Evolutionary conservation across 371 early-diverging fungal species (phyloP), one percentile per base, ranked within the genome.

Genomic region (Mucor circinelloides): DNA sequence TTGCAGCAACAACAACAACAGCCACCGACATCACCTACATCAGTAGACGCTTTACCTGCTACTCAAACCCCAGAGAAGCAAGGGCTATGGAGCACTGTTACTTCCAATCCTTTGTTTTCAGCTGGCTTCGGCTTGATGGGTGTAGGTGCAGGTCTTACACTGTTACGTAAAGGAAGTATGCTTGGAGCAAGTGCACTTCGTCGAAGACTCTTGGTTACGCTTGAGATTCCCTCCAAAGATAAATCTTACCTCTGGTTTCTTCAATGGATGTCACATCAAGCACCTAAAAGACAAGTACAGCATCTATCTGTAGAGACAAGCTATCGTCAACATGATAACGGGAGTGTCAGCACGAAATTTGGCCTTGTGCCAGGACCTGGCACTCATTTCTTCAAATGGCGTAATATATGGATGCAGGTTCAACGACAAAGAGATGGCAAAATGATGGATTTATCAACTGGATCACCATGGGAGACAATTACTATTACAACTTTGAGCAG

Each of bases 161-260:
- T 95, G 0, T 77, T 97, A 17, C 86, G 92, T 28, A 87, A 90
- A 73, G 95, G 93, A 9, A 72, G 90, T 0, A 80, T 83, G 0
- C 79, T 90, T 5, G 92, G 90, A 4, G 89, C 89, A 6, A 82
- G 87, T 27, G 71, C 94, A 13, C 74, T 90, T 12, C 89, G 90
- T 55, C 90, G 97, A 21, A 89, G 91, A 36, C 69, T 96, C 12
- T 77, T 99, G 17, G 95, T 95, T 13, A 92, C 96, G 5, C 85
- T 99, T 46, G 99, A 99, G 73, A 96, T 99, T 46, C 95, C 96
- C 5, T 90, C 90, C 68, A 93, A 95, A 72, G 99, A 99, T 77
- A 93, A 93, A 68, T 87, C 91, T 17, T 97, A 97, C 78, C 75
- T 85, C 25, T 99, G 99, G 99, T 91, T 98, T 62, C 77, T 98